Base-by-base conservation (phyloP, 2,329 filamentous ascomycete species). In the Albophoma yamanashiensis region DNA sequence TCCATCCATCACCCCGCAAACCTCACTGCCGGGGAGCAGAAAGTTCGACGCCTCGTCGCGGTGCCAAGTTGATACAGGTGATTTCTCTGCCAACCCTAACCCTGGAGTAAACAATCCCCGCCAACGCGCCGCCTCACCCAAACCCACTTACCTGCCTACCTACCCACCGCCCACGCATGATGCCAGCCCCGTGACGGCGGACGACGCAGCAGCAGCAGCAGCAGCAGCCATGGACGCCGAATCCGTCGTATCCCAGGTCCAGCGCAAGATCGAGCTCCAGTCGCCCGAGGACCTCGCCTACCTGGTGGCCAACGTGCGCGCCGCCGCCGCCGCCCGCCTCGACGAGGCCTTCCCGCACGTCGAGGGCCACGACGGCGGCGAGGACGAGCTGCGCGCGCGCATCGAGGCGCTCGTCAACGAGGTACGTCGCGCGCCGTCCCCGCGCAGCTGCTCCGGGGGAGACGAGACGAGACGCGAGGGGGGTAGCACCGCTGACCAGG, bases 241-340 rank as follows among this genome's bases (percentile, higher is more conserved):
- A 58, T 72, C 70, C 14, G 63, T 69, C 60, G 66, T 71, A 60
- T 68, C 72, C 11, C 70, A 76, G 43, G 73, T 73, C 65, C 85
- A 91, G 73, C 86, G 89, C 71, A 88, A 86, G 75, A 89, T 93
- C 71, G 89, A 92, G 75, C 84, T 93, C 58, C 89, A 92, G 75
- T 82, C 83, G n/a, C 83, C 85, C 50, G 84, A 88, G 56, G 89
- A 93, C 74, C 80, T 92, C 40, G 75, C 81, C 60, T 89, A 87
- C 73, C 82, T 93, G 36, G 80, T 89, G 66, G 75, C 80, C 64
- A 89, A 89, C 68, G 83, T 90, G 63, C 85, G 86, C 69, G 80
- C 80, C 71, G 85, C 86, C 60, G 89, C 89, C 14, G 79, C 82
- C 53, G 81, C 83, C 67, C 88, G 85, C 70, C 81, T 93, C 61